Conservation (phyloP, 108 stramenopile genomes). For the Cyclotella choctawhatcheeana region DNA sequence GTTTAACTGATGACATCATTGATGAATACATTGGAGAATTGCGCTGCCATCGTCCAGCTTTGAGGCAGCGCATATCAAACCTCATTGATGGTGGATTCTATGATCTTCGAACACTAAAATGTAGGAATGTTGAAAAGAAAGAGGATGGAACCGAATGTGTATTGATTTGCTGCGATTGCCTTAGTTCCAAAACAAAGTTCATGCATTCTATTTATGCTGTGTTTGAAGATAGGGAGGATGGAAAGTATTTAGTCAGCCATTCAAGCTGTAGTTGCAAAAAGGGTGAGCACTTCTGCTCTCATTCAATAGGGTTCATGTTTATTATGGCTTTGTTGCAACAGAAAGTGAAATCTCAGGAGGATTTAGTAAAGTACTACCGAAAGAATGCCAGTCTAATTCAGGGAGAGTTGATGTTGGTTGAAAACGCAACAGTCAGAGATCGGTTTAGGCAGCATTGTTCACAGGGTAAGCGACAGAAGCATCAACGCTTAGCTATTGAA, state of each 20-base stretch:
- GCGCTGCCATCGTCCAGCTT: background rate
- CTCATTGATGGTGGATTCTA: background rate
- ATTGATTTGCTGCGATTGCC: background rate
- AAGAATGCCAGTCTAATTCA: too few species aligned
- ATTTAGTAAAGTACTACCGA: too few species aligned
- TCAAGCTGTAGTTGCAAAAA: conserved; percentile 21
- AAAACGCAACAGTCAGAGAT: too few species aligned
- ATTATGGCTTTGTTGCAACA: conserved; percentile 5
- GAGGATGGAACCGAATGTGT: background rate
- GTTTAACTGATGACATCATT: background rate
- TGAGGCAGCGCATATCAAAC: background rate
- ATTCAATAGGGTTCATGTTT: conserved; percentile 8
- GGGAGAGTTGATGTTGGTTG: too few species aligned
- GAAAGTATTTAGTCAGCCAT: background rate
- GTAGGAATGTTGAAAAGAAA: background rate
- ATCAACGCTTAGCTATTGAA: too few species aligned
- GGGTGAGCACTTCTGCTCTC: conserved; percentile 15
- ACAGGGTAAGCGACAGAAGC: too few species aligned
- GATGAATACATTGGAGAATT: background rate
- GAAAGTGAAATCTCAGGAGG: background rate
- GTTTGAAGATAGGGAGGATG: conserved; percentile 13
- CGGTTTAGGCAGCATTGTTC: too few species aligned
- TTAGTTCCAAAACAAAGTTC: conserved; percentile 11
- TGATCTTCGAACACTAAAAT: background rate
- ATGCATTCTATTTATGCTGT: conserved; percentile 21